phyloP scores from a whole-genome alignment of 108 stramenopile genomes.

The Mediolabrus comicus region DNA sequence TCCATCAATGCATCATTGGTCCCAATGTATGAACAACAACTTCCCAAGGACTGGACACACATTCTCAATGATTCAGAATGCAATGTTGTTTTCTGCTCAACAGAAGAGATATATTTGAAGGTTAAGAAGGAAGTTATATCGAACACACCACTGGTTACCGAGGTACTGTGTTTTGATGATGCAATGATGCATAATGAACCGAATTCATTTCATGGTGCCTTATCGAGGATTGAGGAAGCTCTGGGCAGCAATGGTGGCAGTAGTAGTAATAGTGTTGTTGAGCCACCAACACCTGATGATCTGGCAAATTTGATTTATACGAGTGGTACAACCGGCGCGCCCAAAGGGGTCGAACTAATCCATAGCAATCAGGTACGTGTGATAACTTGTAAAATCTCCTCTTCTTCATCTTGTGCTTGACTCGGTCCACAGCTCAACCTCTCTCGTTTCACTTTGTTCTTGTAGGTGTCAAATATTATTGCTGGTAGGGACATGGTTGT shows the following conservation, averaged over 20 bases:
- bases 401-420: too few species aligned
- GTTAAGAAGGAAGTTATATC: constrained; percentile 71
- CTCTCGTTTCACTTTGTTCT: neutral
- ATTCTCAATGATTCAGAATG: constrained; percentile 91
- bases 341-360: constrained; percentile 92
- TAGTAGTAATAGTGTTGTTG: constrained; percentile 16
- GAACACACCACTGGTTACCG: constrained; percentile 65
- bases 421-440: neutral
- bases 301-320: constrained; percentile 96
- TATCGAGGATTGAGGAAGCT: constrained; percentile 25
- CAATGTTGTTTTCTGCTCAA: constrained; percentile 73
- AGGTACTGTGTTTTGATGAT: constrained; percentile 75
- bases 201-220: constrained; percentile 67
- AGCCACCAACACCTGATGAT: constrained; percentile 74
- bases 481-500: constrained; percentile 70
- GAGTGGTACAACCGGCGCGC: constrained; percentile 94
- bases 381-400: neutral
- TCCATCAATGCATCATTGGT: constrained; percentile 89
- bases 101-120: constrained; percentile 74
- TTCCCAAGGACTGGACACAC: constrained; percentile 91
- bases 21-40: constrained; percentile 98
- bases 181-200: constrained; percentile 63
- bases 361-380: constrained; percentile 64
- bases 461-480: constrained; percentile 72
- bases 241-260: constrained; percentile 16